Base-by-base conservation (phyloP, 2,329 filamentous ascomycete species). In the Aspergillus fructus region DNA sequence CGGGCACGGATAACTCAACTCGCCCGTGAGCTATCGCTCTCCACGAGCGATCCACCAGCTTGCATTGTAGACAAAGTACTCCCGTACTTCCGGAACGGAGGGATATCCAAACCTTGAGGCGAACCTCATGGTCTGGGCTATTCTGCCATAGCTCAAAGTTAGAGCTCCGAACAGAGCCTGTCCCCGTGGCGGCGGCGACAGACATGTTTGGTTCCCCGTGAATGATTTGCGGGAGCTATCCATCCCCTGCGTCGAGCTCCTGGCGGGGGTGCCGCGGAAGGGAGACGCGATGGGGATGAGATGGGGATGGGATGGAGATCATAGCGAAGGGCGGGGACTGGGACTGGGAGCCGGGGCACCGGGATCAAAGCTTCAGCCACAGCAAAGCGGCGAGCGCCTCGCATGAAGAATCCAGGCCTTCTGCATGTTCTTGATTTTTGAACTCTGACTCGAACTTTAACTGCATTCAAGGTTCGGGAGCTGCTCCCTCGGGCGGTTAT, bases 331-430 rank as follows among this genome's bases (percentile, higher is more conserved):
- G 27, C 27, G 27, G 27, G 9, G 27, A 9, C 9, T 30, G 27
- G 8, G 8, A 9, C 27, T 3, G 27, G 27, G 27, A 30, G 9
- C 27, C 27, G 27, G 27, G 27, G 8, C 8, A 9, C 27, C 27
- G 9, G 23, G 15, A 49, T 55, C 37, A 33, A 43, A 55, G 37
- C 46, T 55, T 42, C n/a, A 43, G 41, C 41, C 41, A 15, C 41
- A 43, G 17, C 12, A 37, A 5, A 37, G 34, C 15, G 34, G 5
- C 34, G 12, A 13, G 34, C 13, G 15, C 15, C 34, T 15, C 34
- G 34, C 34, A 37, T 37, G 15, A 37, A 37, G 34, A 37, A 15
- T 37, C 34, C 34, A 37, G 34, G 34, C 5, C 27, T 37, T 37
- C 34, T 37, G 34, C 34, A n/a, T 13, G 34, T 37, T 30, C 27